Evolutionary conservation across 2,329 filamentous ascomycete genomes (phyloP), one percentile per base, ranked within the genome.

Genomic region (Penicillium sclerotiorum): DNA sequence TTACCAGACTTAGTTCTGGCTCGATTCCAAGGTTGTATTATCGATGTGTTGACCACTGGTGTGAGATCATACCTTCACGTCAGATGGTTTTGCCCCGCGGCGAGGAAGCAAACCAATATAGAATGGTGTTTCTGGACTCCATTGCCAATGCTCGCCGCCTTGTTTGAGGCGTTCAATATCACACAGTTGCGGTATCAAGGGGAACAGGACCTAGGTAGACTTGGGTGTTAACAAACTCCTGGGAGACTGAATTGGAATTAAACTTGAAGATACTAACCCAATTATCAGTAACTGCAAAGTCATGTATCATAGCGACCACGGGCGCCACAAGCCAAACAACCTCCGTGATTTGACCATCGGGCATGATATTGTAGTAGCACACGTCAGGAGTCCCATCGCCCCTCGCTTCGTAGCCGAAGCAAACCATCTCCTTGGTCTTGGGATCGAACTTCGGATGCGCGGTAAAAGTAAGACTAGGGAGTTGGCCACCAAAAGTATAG

Each of bases 401-500:
- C 32, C 65, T 71, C 0, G 73, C 74, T 50, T 75, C 73, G 36
- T 74, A 80, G 1, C 78, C 78, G 55, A 78, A 77, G 48, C 80
- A 80, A 1, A 80, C 59, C 76, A 81, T 78, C 62, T 80, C 78
- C 5, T 76, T 75, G 5, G 76, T 80, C 6, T 69, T 68, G 0
- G 78, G 77, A 58, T 80, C 78, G 44, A 80, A 72, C 60, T 81
- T 81, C 0, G 78, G 78, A 56, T 81, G 78, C 0, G 78, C 78
- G 0, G 78, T 79, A 51, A 80, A 80, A 1, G 76, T 80, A 1
- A 75, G 73, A 12, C 68, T 65, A 13, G 61, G 56, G 15, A 80
- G 68, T 50, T 82, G 77, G 0, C 80, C 81, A 6, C 71, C 62
- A 18, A 82, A 76, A 56, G 82, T 79, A 47, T 79, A 74, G 35